Evolutionary conservation across 2,329 filamentous ascomycete species (phyloP).

Genomic region (Trichophyton verrucosum): DNA sequence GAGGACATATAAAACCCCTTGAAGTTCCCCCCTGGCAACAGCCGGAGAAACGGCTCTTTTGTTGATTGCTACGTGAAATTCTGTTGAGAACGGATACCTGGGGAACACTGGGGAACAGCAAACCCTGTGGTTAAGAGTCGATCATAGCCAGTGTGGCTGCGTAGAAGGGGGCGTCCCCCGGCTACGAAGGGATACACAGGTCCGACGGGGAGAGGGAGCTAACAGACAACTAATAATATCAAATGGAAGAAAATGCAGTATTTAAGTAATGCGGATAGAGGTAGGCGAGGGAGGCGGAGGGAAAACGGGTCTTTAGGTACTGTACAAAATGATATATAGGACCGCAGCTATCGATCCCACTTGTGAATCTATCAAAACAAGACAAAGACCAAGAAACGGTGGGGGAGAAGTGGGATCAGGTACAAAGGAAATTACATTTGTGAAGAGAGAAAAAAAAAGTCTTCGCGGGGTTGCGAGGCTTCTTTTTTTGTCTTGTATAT

Average conservation of each 20-base stretch:
- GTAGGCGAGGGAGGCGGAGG: conserved; percentile 4
- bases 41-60: too few relatives aligned
- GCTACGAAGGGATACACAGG: background rate
- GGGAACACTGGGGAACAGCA: background rate
- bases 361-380: conserved; percentile 10
- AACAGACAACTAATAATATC: background rate
- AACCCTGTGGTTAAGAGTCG: background rate
- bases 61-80: background rate
- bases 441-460: background rate
- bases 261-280: background rate
- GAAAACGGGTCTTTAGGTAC: conserved; percentile 9
- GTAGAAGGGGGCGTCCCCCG: background rate
- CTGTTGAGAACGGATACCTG: background rate
- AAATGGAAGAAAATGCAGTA: background rate
- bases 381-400: background rate
- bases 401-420: background rate
- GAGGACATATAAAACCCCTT: too few relatives aligned
- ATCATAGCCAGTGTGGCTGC: background rate
- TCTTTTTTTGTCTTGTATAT: background rate
- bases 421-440: background rate
- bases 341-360: conserved; percentile 7
- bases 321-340: conserved; percentile 11
- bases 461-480: background rate
- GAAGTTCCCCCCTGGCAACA: too few relatives aligned
- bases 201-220: background rate